Evolutionary conservation across 2,329 filamentous ascomycete species (phyloP).

Genomic region (Neophaeococcomyces mojaviensis): DNA sequence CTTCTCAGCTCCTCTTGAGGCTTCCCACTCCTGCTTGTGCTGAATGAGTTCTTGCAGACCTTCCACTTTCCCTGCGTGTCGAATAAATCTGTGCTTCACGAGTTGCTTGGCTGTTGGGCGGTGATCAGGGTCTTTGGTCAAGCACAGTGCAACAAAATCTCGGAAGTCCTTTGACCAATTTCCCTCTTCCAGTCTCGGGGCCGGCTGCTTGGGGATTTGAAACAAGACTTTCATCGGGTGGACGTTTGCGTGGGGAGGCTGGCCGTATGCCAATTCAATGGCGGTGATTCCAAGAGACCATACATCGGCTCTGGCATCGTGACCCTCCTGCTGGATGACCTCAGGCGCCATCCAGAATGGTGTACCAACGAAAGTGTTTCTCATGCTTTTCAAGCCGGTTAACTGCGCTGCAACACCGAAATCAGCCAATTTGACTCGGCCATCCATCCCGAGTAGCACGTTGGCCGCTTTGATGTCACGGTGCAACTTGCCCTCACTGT

Average conservation of each 20-base stretch:
- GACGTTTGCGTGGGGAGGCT: slow-evolving; percentile 76
- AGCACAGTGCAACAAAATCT: slow-evolving; percentile 82
- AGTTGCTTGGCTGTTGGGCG: slow-evolving; percentile 80
- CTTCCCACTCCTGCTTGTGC: slow-evolving; percentile 74
- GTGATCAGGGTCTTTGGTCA: slow-evolving; percentile 84
- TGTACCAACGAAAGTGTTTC: slow-evolving; percentile 95
- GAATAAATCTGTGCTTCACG: slow-evolving; percentile 80
- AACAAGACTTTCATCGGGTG: slow-evolving; percentile 94
- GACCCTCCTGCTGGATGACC: slow-evolving; percentile 78
- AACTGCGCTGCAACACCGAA: slow-evolving; percentile 96
- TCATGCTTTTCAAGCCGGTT: slow-evolving; percentile 94
- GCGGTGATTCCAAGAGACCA: slow-evolving; percentile 91
- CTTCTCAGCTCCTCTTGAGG: slow-evolving; percentile 58
- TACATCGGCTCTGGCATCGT: slow-evolving; percentile 85
- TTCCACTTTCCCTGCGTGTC: slow-evolving; percentile 79
- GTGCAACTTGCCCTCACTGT: slow-evolving; percentile 90
- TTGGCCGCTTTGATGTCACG: slow-evolving; percentile 96
- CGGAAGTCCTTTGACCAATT: slow-evolving; percentile 84
- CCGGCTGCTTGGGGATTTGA: slow-evolving; percentile 78
- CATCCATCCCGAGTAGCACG: slow-evolving; percentile 79
- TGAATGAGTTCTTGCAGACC: slow-evolving; percentile 76
- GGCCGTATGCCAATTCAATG: slow-evolving; percentile 79
- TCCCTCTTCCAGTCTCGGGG: slow-evolving; percentile 73
- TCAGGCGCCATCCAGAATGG: slow-evolving; percentile 97
- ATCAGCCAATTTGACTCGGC: slow-evolving; percentile 91